Conservation (phyloP, 2,329 filamentous ascomycete species). For the Fulvia fulva region DNA sequence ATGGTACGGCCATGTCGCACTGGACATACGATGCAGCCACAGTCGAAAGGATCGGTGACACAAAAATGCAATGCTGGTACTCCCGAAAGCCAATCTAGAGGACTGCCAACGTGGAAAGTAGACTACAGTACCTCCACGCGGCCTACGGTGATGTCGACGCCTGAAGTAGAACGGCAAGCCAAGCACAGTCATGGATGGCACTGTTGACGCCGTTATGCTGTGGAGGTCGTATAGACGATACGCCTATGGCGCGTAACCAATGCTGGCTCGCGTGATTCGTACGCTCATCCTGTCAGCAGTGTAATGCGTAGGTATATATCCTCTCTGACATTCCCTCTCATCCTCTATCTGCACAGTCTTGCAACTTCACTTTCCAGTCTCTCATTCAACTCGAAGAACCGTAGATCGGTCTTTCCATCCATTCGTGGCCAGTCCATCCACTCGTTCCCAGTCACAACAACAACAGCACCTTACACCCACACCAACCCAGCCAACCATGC, state of each 20-base stretch:
- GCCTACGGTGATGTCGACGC: not conserved
- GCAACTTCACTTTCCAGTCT: slow-evolving; percentile 1
- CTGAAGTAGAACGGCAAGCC: not conserved
- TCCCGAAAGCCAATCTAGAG: not conserved
- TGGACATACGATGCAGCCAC: not conserved
- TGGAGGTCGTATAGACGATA: slow-evolving; percentile 16
- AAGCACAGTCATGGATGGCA: slow-evolving; percentile 6
- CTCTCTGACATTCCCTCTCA: not conserved
- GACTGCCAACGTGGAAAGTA: not conserved
- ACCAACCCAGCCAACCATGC: slow-evolving; percentile 11
- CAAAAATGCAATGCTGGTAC: not conserved
- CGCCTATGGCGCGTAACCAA: slow-evolving; percentile 2
- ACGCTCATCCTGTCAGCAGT: not conserved
- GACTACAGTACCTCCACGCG: not conserved
- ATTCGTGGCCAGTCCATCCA: slow-evolving; percentile 14
- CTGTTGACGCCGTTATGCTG: slow-evolving; percentile 14
- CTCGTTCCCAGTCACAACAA: slow-evolving; percentile 6
- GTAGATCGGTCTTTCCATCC: slow-evolving; percentile 11
- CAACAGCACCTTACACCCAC: not conserved
- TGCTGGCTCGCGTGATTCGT: not conserved
- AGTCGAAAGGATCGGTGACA: not conserved
- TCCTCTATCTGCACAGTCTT: not conserved
- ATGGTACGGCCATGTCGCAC: not conserved
- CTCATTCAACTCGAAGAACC: slow-evolving; percentile 1
- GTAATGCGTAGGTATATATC: slow-evolving; percentile 3